Conservation (phyloP, 306 rosid genomes). For the Dryas octopetala region DNA sequence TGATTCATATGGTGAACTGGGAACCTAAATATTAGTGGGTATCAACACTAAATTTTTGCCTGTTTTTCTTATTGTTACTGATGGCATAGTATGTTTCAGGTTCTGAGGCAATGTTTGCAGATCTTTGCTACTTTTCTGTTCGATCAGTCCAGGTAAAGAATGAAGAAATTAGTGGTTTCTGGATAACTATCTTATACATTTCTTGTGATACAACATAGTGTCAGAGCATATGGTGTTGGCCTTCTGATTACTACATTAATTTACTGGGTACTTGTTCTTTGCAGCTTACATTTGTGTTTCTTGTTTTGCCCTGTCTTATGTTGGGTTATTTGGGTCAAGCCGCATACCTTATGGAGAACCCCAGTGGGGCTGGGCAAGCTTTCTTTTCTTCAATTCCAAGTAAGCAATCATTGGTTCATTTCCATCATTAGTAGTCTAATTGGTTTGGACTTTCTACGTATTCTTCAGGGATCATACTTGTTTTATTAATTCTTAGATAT, state of each 20-base stretch:
- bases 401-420: constrained; percentile 31
- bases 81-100: constrained; percentile 43
- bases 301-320: constrained; percentile 87
- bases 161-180: background rate
- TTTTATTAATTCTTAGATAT: constrained; percentile 8
- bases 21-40: background rate
- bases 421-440: background rate
- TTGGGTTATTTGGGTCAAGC: constrained; percentile 99
- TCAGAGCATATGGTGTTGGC: constrained; percentile 6
- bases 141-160: constrained; percentile 88
- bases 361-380: constrained; percentile 50
- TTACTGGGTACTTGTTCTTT: constrained; percentile 34
- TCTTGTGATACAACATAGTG: constrained; percentile 10
- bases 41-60: background rate
- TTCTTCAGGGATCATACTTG: background rate
- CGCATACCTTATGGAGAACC: constrained; percentile 84
- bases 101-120: constrained; percentile 99
- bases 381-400: constrained; percentile 88
- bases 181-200: background rate
- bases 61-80: constrained; percentile 3
- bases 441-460: constrained; percentile 10
- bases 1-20: background rate
- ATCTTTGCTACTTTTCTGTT: constrained; percentile 94
- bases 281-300: constrained; percentile 94
- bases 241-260: constrained; percentile 19